Evolutionary conservation across 805 yeast species (phyloP).

Genomic region (Kockiozyma suomiensis): DNA sequence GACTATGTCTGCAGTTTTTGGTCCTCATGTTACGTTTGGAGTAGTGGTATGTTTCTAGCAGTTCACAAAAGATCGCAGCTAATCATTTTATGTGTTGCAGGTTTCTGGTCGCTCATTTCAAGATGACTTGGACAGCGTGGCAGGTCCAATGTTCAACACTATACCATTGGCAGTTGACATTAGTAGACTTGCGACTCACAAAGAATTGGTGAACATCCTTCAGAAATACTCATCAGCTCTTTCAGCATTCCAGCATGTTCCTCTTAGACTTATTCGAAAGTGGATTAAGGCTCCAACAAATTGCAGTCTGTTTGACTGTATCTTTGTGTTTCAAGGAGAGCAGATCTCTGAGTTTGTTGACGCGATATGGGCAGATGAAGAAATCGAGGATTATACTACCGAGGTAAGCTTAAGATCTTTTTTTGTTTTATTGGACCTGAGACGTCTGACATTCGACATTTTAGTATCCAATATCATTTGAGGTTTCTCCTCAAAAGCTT

Average conservation of each 20-base stretch:
- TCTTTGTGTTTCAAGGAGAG: constrained; percentile 28
- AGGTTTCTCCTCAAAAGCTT: constrained; percentile 7
- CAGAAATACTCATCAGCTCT: constrained; percentile 17
- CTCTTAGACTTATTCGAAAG: constrained; percentile 32
- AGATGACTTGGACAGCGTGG: constrained; percentile 22
- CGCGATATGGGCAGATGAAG: constrained; percentile 15
- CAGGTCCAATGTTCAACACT: constrained; percentile 35
- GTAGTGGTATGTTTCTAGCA: constrained; percentile 15
- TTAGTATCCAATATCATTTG: constrained; percentile 31
- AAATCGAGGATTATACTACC: constrained; percentile 1
- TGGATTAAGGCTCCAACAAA: constrained; percentile 20
- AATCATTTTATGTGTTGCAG: not conserved
- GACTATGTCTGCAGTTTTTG: constrained; percentile 12
- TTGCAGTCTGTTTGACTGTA: constrained; percentile 17
- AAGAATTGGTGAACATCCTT: constrained; percentile 3
- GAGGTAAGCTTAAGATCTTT: constrained; percentile 1
- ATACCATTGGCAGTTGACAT: constrained; percentile 26
- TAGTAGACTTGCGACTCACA: not conserved
- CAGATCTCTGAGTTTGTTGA: constrained; percentile 4
- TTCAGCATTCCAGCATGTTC: constrained; percentile 26
- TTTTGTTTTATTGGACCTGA: not conserved
- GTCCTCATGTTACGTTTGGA: constrained; percentile 14
- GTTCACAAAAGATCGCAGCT: not conserved
- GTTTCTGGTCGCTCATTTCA: constrained; percentile 26
- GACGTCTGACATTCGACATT: not conserved